Evolutionary conservation across 192 early-diverging fungal genomes (phyloP).

Genomic region (Coemansia biformis): DNA sequence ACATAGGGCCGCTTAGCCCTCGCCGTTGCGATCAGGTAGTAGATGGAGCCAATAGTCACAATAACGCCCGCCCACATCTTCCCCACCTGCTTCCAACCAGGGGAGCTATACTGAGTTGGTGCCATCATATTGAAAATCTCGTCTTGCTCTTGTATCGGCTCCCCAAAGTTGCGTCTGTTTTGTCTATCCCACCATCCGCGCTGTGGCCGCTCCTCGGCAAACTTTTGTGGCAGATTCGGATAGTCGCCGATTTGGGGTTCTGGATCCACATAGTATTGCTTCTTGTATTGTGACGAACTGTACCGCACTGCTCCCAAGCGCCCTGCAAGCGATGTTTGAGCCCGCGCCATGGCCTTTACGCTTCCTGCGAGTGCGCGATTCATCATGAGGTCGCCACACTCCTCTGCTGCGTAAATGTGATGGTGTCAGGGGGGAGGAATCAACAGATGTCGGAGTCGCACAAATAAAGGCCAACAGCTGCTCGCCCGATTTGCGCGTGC

Average conservation of each 20-base stretch:
- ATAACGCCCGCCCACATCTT: constrained; percentile 54
- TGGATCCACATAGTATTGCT: constrained; percentile 40
- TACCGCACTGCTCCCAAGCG: not conserved
- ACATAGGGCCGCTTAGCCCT: constrained; percentile 55
- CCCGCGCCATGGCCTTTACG: too few relatives aligned
- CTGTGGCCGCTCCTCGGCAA: constrained; percentile 57
- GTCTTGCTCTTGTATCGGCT: constrained; percentile 64
- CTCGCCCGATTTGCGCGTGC: too few relatives aligned
- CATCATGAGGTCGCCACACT: too few relatives aligned
- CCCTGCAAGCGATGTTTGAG: not conserved
- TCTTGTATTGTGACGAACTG: constrained; percentile 29
- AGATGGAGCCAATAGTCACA: constrained; percentile 53
- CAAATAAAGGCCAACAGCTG: too few relatives aligned
- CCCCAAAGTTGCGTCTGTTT: constrained; percentile 72
- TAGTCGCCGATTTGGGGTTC: constrained; percentile 75
- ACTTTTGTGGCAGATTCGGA: constrained; percentile 64
- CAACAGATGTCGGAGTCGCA: too few relatives aligned
- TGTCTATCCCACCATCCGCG: constrained; percentile 68
- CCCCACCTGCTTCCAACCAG: constrained; percentile 53
- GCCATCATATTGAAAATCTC: constrained; percentile 65
- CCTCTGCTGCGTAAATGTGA: too few relatives aligned
- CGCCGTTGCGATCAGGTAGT: constrained; percentile 51
- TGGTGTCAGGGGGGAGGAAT: too few relatives aligned
- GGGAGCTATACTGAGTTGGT: constrained; percentile 57
- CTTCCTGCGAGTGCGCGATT: too few relatives aligned